phyloP scores from a whole-genome alignment of 2,329 filamentous ascomycete genomes.

The Cladosporium phlei region DNA sequence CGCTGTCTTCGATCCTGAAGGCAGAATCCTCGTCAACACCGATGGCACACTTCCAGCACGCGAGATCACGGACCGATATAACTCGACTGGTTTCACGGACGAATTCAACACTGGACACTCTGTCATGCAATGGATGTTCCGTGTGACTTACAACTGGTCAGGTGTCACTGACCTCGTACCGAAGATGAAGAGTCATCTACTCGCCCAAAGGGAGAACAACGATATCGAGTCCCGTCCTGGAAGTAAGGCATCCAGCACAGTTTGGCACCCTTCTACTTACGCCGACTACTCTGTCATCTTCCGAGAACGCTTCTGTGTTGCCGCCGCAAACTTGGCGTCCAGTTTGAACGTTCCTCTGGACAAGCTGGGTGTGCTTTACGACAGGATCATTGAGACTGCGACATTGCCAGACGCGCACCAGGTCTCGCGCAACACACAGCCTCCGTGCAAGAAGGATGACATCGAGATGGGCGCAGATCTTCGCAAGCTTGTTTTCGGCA shows the following conservation, averaged over 20 bases:
- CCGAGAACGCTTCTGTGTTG: conserved; percentile 76
- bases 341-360: conserved; percentile 45
- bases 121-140: conserved; percentile 82
- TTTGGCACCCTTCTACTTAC: conserved; percentile 54
- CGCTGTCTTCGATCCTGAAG: conserved; percentile 63
- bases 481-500: conserved; percentile 47
- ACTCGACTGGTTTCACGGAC: conserved; percentile 62
- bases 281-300: conserved; percentile 71
- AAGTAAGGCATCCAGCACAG: conserved; percentile 28
- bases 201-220: conserved; percentile 36
- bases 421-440: neutral
- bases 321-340: conserved; percentile 68
- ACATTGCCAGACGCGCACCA: conserved; percentile 16
- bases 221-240: conserved; percentile 25
- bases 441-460: conserved; percentile 28
- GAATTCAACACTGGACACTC: conserved; percentile 71
- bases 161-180: conserved; percentile 63
- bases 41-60: conserved; percentile 65
- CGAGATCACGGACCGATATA: conserved; percentile 74
- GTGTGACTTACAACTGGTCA: conserved; percentile 72
- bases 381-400: conserved; percentile 34
- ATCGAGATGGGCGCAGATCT: conserved; percentile 36
- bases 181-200: conserved; percentile 68
- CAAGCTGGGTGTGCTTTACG: conserved; percentile 33
- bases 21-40: conserved; percentile 63